Percentiles rank a stretch among this genome's conserved stretches.
Conservation (phyloP, 371 early-diverging fungal genomes). For the Saksenaea oblongispora region DNA sequence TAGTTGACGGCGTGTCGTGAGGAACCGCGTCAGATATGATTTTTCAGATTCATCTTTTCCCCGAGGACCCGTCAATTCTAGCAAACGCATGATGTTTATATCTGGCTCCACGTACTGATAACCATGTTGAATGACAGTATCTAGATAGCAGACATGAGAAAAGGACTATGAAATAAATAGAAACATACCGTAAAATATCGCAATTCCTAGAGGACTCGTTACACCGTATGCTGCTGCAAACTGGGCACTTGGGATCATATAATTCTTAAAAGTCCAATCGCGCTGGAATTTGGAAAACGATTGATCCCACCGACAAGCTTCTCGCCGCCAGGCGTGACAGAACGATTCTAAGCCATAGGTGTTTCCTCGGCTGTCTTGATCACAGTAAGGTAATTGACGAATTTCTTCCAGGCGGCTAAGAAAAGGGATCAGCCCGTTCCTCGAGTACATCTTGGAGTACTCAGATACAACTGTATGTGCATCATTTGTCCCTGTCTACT, state of each 20-base stretch:
- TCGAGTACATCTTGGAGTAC: conserved; percentile 28
- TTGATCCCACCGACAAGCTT: conserved; percentile 23
- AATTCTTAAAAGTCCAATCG: conserved; percentile 29
- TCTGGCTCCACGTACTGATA: conserved; percentile 40
- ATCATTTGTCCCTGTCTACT: conserved; percentile 55
- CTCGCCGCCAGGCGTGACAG: conserved; percentile 32
- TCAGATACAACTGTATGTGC: conserved; percentile 40
- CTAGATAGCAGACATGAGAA: conserved; percentile 9
- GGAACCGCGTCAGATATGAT: conserved; percentile 31
- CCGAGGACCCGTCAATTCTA: conserved; percentile 33
- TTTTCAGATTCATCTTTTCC: conserved; percentile 23
- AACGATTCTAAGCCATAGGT: conserved; percentile 24
- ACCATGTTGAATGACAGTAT: conserved; percentile 47
- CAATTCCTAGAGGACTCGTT: conserved; percentile 30
- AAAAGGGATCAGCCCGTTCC: conserved; percentile 25
- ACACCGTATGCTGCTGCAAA: conserved; percentile 36
- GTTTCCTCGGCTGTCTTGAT: conserved; percentile 17
- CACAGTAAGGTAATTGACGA: conserved; percentile 30
- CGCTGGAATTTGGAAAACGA: conserved; percentile 30
- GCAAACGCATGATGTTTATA: conserved; percentile 34
- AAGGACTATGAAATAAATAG: background rate
- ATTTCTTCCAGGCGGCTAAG: conserved; percentile 24
- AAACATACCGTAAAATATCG: conserved; percentile 44
- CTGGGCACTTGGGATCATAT: conserved; percentile 35
- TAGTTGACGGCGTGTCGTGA: conserved; percentile 32